Base-by-base conservation (phyloP, 768 basidiomycete species). In the Kwoniella shandongensis region DNA sequence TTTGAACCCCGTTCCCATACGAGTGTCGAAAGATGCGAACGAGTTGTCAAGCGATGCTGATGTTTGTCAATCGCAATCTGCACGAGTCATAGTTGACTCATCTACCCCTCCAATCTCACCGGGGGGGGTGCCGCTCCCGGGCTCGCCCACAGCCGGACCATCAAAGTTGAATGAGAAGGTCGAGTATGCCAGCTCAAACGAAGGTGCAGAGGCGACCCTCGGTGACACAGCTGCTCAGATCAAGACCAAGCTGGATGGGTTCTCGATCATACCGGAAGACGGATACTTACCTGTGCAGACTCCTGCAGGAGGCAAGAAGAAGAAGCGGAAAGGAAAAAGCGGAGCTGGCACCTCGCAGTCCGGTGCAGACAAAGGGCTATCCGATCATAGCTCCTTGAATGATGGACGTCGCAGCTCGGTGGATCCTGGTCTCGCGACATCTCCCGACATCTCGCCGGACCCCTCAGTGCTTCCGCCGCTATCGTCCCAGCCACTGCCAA, bases 251-350 rank as follows among this genome's bases (percentile, higher is more conserved):
- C 56, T 39, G 17, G 59, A 54, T 12, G 66, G 66, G 8, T 71
- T 59, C 30, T 65, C 62, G 7, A 67, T 67, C 29, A 65, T 63
- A 5, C 69, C 69, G 1, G 69, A 71, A 44, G 69, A 66, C 29
- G 69, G 69, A 2, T 71, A 68, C 44, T 50, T 71, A 1, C 66
- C 69, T 17, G n/a, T 46, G 10, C 46, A 40, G 18, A 32, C 23
- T 1, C 50, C 41, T 13, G 26, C n/a, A 15, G 44, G 36, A 17
- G 47, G 46, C 23, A 67, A 67, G 49, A 71, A 68, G 49, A 61
- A 62, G 50, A 59, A 62, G 51, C 40, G 50, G 26, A 66, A 61
- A 50, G 47, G 42, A 5, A 63, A 59, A 51, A 23, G 22, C 22
- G 8, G 50, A 20, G 32, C 17, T 17, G 30, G 5, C 15, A 45